Evolutionary conservation across 2,329 filamentous ascomycete genomes (phyloP).

Genomic region (Exserohilum turcica): DNA sequence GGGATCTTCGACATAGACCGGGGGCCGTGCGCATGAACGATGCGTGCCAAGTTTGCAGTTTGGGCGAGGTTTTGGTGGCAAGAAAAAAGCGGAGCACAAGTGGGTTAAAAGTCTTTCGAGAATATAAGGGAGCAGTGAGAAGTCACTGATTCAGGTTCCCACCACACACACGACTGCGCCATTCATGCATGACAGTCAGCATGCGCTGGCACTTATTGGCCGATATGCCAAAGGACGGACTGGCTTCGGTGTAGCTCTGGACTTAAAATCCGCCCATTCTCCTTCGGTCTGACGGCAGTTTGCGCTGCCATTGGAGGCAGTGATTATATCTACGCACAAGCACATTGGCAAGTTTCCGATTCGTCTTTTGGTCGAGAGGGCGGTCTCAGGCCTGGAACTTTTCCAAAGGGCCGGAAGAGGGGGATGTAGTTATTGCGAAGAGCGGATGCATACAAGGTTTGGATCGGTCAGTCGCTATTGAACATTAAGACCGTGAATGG

Average conservation of each 20-base stretch:
- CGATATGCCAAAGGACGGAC: neutral
- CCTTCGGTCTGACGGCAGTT: neutral
- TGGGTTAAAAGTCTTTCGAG: neutral
- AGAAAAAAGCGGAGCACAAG: neutral
- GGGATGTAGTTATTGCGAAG: neutral
- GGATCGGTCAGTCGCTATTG: neutral
- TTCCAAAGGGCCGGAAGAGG: too few relatives aligned
- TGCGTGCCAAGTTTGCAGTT: neutral
- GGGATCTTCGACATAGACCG: neutral
- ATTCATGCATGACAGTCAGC: neutral
- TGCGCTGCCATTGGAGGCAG: neutral
- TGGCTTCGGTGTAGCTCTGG: neutral
- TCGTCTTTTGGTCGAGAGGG: too few relatives aligned
- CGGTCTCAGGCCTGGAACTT: neutral
- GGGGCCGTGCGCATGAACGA: neutral
- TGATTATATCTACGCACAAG: neutral
- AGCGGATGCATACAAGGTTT: neutral
- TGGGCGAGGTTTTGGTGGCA: neutral
- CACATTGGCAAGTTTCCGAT: neutral
- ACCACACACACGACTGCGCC: neutral
- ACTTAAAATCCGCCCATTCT: neutral
- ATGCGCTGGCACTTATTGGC: conserved; percentile 1
- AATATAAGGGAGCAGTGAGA: neutral
- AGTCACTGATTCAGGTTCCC: neutral
- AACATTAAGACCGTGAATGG: neutral